Base-by-base conservation (phyloP, 2,329 filamentous ascomycete genomes). In the Cyphellophora europaea region DNA sequence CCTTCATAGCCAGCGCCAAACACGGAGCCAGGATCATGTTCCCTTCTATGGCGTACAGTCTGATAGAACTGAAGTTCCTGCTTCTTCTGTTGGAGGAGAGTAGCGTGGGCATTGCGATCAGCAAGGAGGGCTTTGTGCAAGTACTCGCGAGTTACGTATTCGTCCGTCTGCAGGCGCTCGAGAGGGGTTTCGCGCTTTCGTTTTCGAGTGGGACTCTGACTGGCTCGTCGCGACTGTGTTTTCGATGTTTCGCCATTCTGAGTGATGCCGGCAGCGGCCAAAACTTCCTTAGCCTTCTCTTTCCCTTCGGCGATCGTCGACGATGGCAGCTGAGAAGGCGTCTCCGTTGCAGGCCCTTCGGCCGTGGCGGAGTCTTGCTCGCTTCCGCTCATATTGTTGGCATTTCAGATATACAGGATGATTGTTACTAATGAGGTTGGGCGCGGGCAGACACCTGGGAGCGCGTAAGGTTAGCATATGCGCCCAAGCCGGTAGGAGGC, bases 1-100 rank as follows among this genome's bases (percentile, higher is more conserved):
- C 88, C 89, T 53, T 75, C 78, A 56, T 93, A 98, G 36, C 91
- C 91, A 49, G 66, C 62, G 18, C 77, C 77, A 53, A 77, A 80
- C 18, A 80, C 58, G 8, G 69, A 65, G 25, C 67, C 74, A 11
- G 77, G 74, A 45, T 77, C 67, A 40, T 63, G 52, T 30, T 69
- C 64, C 29, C 71, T 65, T 33, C 72, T 63, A 69, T 75, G 59
- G 69, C 82, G 62, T 47, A 85, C 54, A 32, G 68, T 59, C 39
- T 74, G 68, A 65, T 89, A 86, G 53, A 85, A 79, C 41, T 79
- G 72, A 40, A 77, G 71, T 59, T 82, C 79, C 32, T 74, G 67
- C 45, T 74, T 74, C 61, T 79, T 81, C 47, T 74, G 67, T 46
- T 70, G 69, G 45, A 79, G 71, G 37, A 78, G 59, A 32, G 70